Base-by-base conservation (phyloP, 2,329 filamentous ascomycete genomes). In the Talaromyces piceae region DNA sequence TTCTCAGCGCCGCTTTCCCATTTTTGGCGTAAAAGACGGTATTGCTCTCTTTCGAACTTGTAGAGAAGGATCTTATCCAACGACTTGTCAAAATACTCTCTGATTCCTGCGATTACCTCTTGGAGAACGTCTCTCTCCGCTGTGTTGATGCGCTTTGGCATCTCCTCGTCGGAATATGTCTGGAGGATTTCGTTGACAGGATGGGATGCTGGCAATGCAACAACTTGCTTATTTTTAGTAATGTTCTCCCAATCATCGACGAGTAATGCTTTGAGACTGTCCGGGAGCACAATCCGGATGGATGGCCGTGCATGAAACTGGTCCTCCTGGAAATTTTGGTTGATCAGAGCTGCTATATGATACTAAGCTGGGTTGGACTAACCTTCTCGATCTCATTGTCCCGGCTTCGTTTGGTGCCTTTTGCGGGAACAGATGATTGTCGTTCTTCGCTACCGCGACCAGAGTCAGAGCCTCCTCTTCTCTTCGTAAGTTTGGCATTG, bases 231-330 rank as follows among this genome's bases (percentile, higher is more conserved):
- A 65, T 94, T 93, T 73, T 96, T 97, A 51, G 93, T 98, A 55
- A 98, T 84, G 61, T 96, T 95, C 69, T 98, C 93, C 93, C 93
- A 98, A 68, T 98, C 93, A 66, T 98, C 93, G 20, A 98, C 93
- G 3, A 98, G 81, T 56, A 95, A 79, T 13, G 87, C 88, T 73
- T 97, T 96, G 58, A 98, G 78, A 58, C 87, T 82, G 64, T 97
- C 93, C 0, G 93, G 90, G 57, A 97, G 83, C 46, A 84, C 79
- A 39, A 98, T 80, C 61, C 89, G 88, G 62, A 98, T 86, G 16
- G 89, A 88, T 18, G 91, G 91, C 52, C 90, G 84, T 56, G 80
- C 78, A 63, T 90, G 82, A 66, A 95, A 98, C 4, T 79, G 76
- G 55, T 97, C 93, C 74, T 97, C 93, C 91, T 97, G n/a, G n/a